Evolutionary conservation across 2,329 filamentous ascomycete genomes (phyloP).

Genomic region (Raffaelea albimanens): DNA sequence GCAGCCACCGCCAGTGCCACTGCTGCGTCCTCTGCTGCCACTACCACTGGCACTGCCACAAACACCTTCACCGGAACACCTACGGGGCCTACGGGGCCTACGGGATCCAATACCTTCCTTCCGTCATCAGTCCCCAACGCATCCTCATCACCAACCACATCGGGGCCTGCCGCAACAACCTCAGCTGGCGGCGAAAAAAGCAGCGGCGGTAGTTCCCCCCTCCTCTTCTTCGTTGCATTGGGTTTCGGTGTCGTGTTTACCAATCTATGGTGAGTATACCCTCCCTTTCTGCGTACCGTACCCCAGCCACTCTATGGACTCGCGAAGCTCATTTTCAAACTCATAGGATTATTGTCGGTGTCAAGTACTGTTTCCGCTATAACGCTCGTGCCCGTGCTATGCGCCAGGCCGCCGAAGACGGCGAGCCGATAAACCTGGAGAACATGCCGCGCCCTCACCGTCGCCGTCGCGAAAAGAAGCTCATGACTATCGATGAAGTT

Average conservation of each 20-base stretch:
- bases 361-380: conserved; percentile 98
- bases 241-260: conserved; percentile 98
- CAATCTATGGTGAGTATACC: conserved; percentile 77
- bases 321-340: neutral
- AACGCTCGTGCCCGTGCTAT: conserved; percentile 84
- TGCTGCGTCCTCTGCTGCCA: conserved; percentile 1
- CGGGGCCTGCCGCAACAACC: conserved; percentile 3
- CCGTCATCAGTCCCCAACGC: neutral
- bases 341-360: conserved; percentile 92
- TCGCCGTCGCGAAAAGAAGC: conserved; percentile 86
- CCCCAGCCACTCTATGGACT: neutral
- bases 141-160: conserved; percentile 8
- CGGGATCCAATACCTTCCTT: conserved; percentile 1
- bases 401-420: conserved; percentile 66
- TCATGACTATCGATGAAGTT: conserved; percentile 99
- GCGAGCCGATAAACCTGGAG: conserved; percentile 80
- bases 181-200: conserved; percentile 5
- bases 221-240: conserved; percentile 42
- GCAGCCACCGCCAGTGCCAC: conserved; percentile 8
- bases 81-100: neutral
- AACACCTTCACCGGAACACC: conserved; percentile 7
- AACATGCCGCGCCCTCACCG: conserved; percentile 78
- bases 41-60: conserved; percentile 4
- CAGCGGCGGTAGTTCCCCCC: conserved; percentile 27
- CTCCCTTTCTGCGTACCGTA: neutral